phyloP scores from a whole-genome alignment of 768 basidiomycete species.

The Galerina sulciceps region DNA sequence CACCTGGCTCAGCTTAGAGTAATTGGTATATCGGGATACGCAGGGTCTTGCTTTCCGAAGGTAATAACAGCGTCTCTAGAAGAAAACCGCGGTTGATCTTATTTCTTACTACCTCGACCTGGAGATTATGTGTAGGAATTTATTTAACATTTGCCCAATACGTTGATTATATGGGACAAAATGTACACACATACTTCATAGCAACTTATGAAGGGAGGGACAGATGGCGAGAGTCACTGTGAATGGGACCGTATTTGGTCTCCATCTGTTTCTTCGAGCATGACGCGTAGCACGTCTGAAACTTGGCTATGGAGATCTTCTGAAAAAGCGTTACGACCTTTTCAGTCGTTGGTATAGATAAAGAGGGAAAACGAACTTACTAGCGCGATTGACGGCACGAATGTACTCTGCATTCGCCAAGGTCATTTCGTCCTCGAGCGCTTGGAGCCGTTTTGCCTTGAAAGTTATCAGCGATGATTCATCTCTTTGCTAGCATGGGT shows the following conservation, averaged over 20 bases:
- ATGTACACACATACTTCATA: not conserved
- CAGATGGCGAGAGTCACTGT: not conserved
- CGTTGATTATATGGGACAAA: too few relatives aligned
- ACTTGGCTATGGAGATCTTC: slow-evolving; percentile 66
- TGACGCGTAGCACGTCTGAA: slow-evolving; percentile 56
- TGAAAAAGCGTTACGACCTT: slow-evolving; percentile 24
- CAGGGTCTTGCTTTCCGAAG: too few relatives aligned
- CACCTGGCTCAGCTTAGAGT: too few relatives aligned
- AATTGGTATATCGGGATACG: too few relatives aligned
- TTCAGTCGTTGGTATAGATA: not conserved
- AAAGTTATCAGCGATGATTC: not conserved
- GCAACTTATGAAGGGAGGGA: not conserved
- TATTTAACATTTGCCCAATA: too few relatives aligned
- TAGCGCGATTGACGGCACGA: slow-evolving; percentile 73
- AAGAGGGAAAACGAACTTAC: slow-evolving; percentile 42
- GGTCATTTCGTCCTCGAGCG: slow-evolving; percentile 72
- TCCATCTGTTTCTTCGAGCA: slow-evolving; percentile 58
- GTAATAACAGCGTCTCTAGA: too few relatives aligned
- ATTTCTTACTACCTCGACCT: too few relatives aligned
- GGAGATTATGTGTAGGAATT: too few relatives aligned
- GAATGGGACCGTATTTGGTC: slow-evolving; percentile 3
- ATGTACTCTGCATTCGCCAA: slow-evolving; percentile 78
- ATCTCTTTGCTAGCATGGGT: not conserved
- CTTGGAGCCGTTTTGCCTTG: slow-evolving; percentile 69
- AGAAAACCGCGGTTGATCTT: too few relatives aligned